Evolutionary conservation across 2,329 filamentous ascomycete genomes (phyloP).

Genomic region (Xylariaceae sp.): DNA sequence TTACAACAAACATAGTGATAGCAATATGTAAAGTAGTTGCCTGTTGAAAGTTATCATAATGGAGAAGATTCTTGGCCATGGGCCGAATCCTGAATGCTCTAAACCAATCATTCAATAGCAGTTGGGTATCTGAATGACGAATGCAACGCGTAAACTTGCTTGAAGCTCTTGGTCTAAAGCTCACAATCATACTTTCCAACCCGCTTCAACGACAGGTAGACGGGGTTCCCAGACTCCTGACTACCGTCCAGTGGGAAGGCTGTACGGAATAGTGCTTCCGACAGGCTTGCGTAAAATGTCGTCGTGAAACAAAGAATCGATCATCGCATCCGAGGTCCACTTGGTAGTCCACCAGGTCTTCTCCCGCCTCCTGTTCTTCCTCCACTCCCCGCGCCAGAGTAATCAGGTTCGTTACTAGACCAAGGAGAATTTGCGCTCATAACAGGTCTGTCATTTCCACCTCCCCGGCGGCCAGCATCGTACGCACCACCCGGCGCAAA

Average conservation of each 20-base stretch:
- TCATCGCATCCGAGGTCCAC: conserved; percentile 41
- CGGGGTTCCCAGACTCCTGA: too few species aligned
- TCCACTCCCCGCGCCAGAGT: conserved; percentile 34
- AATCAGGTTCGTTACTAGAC: conserved; percentile 40
- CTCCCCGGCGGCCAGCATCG: conserved; percentile 32
- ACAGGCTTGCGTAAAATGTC: too few species aligned
- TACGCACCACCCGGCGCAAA: conserved; percentile 45
- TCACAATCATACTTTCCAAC: too few species aligned
- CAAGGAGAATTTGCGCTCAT: conserved; percentile 46
- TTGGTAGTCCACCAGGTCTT: conserved; percentile 36
- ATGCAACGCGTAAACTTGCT: too few species aligned
- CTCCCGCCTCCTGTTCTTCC: conserved; percentile 32
- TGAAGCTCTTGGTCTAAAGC: too few species aligned
- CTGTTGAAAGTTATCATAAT: not conserved
- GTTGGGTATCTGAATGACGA: too few species aligned
- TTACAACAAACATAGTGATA: not conserved
- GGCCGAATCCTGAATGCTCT: too few species aligned
- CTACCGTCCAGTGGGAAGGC: too few species aligned
- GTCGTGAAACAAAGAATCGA: not conserved
- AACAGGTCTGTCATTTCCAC: conserved; percentile 37
- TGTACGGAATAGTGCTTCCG: too few species aligned
- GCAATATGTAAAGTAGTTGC: not conserved
- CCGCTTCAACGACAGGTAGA: too few species aligned
- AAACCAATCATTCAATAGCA: too few species aligned
- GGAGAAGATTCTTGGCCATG: not conserved